These are phyloP conservation scores for Pharus latifolius DNA, from an alignment of 176 grass and related monocot genomes.

Conservation along the genomic window DNA sequence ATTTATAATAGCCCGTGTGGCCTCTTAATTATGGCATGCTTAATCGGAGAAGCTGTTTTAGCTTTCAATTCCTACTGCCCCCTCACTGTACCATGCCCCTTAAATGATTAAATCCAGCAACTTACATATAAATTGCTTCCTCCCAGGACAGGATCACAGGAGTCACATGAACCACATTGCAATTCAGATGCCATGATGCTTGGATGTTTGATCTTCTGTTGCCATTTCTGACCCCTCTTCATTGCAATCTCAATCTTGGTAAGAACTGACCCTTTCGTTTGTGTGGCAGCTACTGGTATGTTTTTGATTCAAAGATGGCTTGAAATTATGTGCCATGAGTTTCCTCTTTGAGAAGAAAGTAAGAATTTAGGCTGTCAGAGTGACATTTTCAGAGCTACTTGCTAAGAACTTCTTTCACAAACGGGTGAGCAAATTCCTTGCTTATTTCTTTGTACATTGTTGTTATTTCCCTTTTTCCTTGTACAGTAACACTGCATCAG, in stretches of 20 bases:
- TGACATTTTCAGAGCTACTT: slow-evolving; percentile 1
- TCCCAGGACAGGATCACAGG: neutral
- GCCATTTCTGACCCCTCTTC: no score
- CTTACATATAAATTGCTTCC: neutral
- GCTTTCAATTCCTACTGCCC: slow-evolving; percentile 16
- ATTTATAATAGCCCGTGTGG: slow-evolving; percentile 7
- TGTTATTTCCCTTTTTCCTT: neutral
- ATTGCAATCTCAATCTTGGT: slow-evolving; percentile 6
- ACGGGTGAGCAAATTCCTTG: neutral
- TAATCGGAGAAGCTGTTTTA: neutral
- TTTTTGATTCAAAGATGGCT: neutral
- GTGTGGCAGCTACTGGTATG: neutral
- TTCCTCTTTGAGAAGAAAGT: neutral
- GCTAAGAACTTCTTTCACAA: neutral
- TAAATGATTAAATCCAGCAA: slow-evolving; percentile 3
- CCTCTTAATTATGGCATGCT: slow-evolving; percentile 3
- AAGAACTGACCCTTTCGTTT: no score
- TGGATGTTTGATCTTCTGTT: no score
- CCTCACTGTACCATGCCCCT: neutral
- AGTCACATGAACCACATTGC: slow-evolving; percentile 12
- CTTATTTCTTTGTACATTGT: neutral
- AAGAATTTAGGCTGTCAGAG: neutral
- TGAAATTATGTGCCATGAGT: neutral
- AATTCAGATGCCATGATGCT: no score
- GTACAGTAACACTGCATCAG: neutral